These are phyloP conservation scores for Penicillium occitanis DNA, from an alignment of 2,329 filamentous ascomycete genomes.

Conservation along the genomic window DNA sequence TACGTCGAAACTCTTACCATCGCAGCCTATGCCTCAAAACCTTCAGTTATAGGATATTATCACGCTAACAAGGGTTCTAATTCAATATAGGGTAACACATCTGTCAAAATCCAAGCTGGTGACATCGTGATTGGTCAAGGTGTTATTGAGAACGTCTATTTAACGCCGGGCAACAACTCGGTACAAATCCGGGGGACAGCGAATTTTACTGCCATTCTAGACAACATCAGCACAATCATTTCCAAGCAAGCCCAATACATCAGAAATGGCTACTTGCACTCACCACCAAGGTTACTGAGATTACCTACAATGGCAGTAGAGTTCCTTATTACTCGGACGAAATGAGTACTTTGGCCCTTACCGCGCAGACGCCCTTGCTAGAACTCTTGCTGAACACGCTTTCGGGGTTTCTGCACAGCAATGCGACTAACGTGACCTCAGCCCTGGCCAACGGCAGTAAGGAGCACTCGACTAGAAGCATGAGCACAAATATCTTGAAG, in stretches of 20 bases:
- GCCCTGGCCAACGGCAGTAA: neutral
- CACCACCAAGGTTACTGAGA: slow-evolving; percentile 29
- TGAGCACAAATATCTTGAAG: neutral
- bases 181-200: slow-evolving; percentile 50
- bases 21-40: neutral
- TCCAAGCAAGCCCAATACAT: slow-evolving; percentile 29
- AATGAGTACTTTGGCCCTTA: slow-evolving; percentile 34
- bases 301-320: slow-evolving; percentile 32
- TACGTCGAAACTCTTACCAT: slow-evolving; percentile 19
- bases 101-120: slow-evolving; percentile 52
- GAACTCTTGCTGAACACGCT: slow-evolving; percentile 32
- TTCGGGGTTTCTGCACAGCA: slow-evolving; percentile 8
- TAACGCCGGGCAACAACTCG: slow-evolving; percentile 55
- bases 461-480: neutral
- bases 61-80: too few relatives aligned
- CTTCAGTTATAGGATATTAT: too few relatives aligned
- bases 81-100: slow-evolving; percentile 50
- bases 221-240: slow-evolving; percentile 30
- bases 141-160: slow-evolving; percentile 50
- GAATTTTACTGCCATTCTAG: slow-evolving; percentile 44
- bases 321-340: slow-evolving; percentile 38
- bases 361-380: slow-evolving; percentile 30
- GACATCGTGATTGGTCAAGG: slow-evolving; percentile 51
- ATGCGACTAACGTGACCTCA: slow-evolving; percentile 7
- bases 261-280: slow-evolving; percentile 32